These are phyloP conservation scores for Grigorovia jiainica DNA, from an alignment of 805 yeast species.

Conservation along the genomic window DNA sequence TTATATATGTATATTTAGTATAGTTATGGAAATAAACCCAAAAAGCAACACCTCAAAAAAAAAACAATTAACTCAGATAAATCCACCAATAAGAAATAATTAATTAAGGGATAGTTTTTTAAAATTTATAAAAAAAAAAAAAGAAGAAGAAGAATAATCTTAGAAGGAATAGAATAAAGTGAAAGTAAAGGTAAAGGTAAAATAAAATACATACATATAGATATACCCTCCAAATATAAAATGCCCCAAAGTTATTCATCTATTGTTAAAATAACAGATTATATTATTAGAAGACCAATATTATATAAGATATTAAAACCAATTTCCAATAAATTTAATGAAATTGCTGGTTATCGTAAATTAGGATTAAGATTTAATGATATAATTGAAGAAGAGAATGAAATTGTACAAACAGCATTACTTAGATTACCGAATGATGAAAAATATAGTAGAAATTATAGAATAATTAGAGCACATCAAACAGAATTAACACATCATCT, in stretches of 20 bases:
- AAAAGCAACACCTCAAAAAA: too few species aligned
- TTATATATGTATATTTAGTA: too few species aligned
- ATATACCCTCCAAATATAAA: too few species aligned
- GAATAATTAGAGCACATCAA: slow-evolving; percentile 90
- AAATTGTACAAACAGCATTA: slow-evolving; percentile 77
- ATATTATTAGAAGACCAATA: slow-evolving; percentile 69
- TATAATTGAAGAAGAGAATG: slow-evolving; percentile 78
- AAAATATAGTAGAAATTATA: slow-evolving; percentile 82
- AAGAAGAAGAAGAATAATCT: neutral
- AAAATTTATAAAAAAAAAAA: neutral
- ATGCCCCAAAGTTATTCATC: slow-evolving; percentile 48
- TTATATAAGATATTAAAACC: slow-evolving; percentile 73
- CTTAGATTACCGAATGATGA: slow-evolving; percentile 78
- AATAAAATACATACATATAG: too few species aligned
- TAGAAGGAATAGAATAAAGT: neutral
- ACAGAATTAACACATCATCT: slow-evolving; percentile 73
- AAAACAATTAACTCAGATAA: too few species aligned
- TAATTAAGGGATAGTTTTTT: neutral
- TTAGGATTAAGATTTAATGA: slow-evolving; percentile 90
- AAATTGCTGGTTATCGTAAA: slow-evolving; percentile 86
- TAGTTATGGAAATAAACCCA: too few species aligned
- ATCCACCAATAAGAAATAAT: neutral
- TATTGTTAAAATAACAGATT: slow-evolving; percentile 66
- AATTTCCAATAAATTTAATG: slow-evolving; percentile 61
- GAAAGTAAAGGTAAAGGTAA: neutral